A percentile compares a stretch with the other conserved stretches of the same genome.
These are phyloP conservation scores for Amesomyces nigricolor DNA, from an alignment of 2,329 filamentous ascomycete genomes.

Conservation along the genomic window DNA sequence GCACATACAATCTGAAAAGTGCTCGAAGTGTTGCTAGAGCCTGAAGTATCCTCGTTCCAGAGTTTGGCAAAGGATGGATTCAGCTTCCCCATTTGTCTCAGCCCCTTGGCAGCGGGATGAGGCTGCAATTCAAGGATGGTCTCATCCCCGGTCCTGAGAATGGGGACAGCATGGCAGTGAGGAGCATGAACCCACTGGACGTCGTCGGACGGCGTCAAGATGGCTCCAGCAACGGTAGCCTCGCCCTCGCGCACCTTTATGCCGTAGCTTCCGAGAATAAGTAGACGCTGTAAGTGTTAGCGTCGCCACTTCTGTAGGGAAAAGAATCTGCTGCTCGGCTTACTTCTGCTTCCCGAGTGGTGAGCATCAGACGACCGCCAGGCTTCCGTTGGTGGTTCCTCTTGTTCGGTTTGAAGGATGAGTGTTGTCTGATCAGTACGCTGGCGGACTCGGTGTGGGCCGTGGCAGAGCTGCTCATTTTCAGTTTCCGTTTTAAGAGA, in stretches of 20 bases:
- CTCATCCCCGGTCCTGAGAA: slow-evolving; percentile 51
- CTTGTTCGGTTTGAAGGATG: slow-evolving; percentile 42
- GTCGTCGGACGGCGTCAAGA: slow-evolving; percentile 44
- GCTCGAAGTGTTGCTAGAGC: slow-evolving; percentile 24
- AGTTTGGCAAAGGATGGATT: slow-evolving; percentile 63
- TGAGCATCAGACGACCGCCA: slow-evolving; percentile 39
- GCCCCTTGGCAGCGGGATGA: slow-evolving; percentile 41
- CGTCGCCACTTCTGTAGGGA: not conserved
- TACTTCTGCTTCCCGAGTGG: slow-evolving; percentile 47
- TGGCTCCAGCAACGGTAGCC: slow-evolving; percentile 60
- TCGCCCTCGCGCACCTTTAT: slow-evolving; percentile 57
- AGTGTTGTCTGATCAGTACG: slow-evolving; percentile 32
- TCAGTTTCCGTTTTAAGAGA: not conserved
- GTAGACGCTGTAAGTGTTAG: slow-evolving; percentile 46
- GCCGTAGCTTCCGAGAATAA: slow-evolving; percentile 63
- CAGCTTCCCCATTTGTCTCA: slow-evolving; percentile 52
- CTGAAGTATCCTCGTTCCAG: slow-evolving; percentile 49
- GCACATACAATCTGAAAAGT: slow-evolving; percentile 48
- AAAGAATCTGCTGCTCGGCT: not conserved
- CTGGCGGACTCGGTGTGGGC: slow-evolving; percentile 7
- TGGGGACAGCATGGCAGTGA: slow-evolving; percentile 63
- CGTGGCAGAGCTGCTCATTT: slow-evolving; percentile 4
- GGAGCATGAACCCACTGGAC: slow-evolving; percentile 59
- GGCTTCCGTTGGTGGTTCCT: slow-evolving; percentile 38
- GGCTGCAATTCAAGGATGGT: slow-evolving; percentile 51